Evolutionary conservation across 108 stramenopile species (phyloP), one percentile per base, ranked within the genome.

Genomic region (Nitzschia sp.): DNA sequence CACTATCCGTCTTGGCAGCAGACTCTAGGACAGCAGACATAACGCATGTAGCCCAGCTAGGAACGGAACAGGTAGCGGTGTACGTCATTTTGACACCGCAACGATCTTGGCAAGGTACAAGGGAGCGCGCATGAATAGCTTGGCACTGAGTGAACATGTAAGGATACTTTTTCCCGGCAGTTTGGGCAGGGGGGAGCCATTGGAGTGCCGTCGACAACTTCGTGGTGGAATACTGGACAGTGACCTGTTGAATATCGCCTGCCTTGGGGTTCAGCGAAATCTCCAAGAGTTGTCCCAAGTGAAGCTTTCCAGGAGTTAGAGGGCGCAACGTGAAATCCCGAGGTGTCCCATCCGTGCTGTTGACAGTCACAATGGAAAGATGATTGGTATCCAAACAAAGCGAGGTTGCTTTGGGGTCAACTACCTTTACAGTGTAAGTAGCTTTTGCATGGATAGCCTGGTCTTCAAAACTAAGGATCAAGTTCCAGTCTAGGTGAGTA

Each of bases 131-230:
- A 67, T 99, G 97, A 70, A 99, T 99, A 8, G 97, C 98, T 72
- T 95, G 94, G 58, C 91, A 94, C 71, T 99, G 98, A 9, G 97
- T 98, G 71, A 97, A 98, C 9, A 99, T 80, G 71, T 98, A 99
- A 0, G 98, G 98, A 48, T 83, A 73, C 55, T 79, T 63, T 62
- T 92, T 91, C 3, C 96, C 97, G 19, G 91, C 91, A 26, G 98
- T 99, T 73, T 97, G 96, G 22, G 79, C 69, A 6, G 97, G 92
- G 8, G 87, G 84, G 0, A 98, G 84, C 97, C 97, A 99, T 70
- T 98, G 97, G 12, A 90, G 62, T 8, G 98, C 98, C 0, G 80
- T 79, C 60, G 81, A 91, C 42, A 69, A 22, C 6, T 50, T 24
- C 0, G 92, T 86, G 34, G 96, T 97, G 48, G 67, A 57, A 76